These are phyloP conservation scores for Syncephalis plumigaleata DNA, from an alignment of 371 early-diverging fungal genomes.

Conservation along the genomic window DNA sequence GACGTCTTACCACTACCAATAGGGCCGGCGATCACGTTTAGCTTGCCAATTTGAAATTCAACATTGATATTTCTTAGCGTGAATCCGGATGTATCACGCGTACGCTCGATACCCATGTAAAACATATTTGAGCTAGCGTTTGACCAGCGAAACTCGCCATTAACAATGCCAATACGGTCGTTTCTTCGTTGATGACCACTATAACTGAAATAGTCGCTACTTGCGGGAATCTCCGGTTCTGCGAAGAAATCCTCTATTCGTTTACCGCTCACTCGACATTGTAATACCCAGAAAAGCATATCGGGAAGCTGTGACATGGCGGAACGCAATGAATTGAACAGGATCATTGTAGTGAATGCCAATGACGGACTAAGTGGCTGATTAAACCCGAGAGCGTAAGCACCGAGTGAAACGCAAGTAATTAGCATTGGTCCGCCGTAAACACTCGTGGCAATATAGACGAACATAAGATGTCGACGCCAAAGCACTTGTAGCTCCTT, in stretches of 20 bases:
- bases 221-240: slow-evolving; percentile 23
- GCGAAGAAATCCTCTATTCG: slow-evolving; percentile 32
- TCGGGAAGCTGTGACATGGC: slow-evolving; percentile 37
- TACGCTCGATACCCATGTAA: slow-evolving; percentile 10
- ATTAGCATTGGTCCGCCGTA: slow-evolving; percentile 30
- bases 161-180: slow-evolving; percentile 22
- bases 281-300: slow-evolving; percentile 23
- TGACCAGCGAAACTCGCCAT: slow-evolving; percentile 26
- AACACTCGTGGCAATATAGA: slow-evolving; percentile 21
- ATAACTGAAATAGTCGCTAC: slow-evolving; percentile 3
- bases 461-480: slow-evolving; percentile 16
- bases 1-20: slow-evolving; percentile 46
- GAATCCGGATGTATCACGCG: slow-evolving; percentile 16
- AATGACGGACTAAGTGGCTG: slow-evolving; percentile 31
- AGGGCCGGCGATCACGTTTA: slow-evolving; percentile 40
- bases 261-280: slow-evolving; percentile 26
- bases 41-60: slow-evolving; percentile 30
- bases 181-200: slow-evolving; percentile 13
- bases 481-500: slow-evolving; percentile 25
- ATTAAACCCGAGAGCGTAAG: slow-evolving; percentile 32
- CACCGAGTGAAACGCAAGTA: slow-evolving; percentile 27
- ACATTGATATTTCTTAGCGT: slow-evolving; percentile 22
- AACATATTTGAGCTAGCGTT: slow-evolving; percentile 18
- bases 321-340: slow-evolving; percentile 31
- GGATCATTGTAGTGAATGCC: slow-evolving; percentile 37